Conservation (phyloP, 345 rosid genomes). For the Ceriops decandra region DNA sequence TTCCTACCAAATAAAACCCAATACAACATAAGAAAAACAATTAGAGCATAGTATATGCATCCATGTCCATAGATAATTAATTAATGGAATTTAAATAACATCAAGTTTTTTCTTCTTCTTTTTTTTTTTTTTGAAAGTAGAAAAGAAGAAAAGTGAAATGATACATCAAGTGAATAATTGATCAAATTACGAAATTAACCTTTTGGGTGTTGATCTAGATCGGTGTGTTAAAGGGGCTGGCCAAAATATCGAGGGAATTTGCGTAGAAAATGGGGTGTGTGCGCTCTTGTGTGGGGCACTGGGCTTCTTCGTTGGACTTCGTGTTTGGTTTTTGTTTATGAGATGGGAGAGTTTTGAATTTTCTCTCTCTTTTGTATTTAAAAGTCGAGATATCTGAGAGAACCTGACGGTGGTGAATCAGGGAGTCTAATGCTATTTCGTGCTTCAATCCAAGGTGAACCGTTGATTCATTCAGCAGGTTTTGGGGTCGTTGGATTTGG, state of each 20-base stretch:
- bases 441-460: conserved; percentile 14
- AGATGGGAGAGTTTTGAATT: background rate
- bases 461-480: conserved; percentile 9
- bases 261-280: conserved; percentile 12
- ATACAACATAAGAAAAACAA: background rate
- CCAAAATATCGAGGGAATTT: conserved; percentile 18
- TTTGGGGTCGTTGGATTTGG: conserved; percentile 33
- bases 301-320: background rate
- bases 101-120: background rate
- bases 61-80: background rate
- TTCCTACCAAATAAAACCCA: conserved; percentile 31
- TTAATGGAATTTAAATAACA: conserved; percentile 4
- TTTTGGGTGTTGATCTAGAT: conserved; percentile 23
- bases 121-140: no score
- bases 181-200: conserved; percentile 40
- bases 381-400: background rate
- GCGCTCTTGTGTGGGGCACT: conserved; percentile 9
- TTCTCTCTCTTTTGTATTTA: background rate
- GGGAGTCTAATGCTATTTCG: conserved; percentile 10
- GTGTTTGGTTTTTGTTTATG: no score
- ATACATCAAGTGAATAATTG: background rate
- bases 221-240: conserved; percentile 18
- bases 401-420: background rate
- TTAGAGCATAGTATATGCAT: background rate
- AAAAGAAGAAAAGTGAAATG: no score